Base-by-base conservation (phyloP, 768 basidiomycete genomes). In the Tylopilus rubrobrunneus region DNA sequence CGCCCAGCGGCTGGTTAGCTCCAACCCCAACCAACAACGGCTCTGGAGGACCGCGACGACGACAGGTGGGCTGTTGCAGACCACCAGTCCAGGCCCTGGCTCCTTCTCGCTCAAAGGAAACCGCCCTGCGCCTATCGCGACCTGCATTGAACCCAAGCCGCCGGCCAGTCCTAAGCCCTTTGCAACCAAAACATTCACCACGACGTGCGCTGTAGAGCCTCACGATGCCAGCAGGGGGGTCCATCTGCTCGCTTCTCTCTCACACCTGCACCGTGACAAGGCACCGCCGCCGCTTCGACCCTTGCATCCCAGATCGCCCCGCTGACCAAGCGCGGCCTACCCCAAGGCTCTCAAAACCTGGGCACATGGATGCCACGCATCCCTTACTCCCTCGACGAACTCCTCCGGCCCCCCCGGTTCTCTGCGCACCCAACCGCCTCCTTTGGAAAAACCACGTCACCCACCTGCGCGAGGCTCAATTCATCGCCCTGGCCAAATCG, bases 301-400 rank as follows among this genome's bases (percentile, higher is more conserved):
- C 19, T 7, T 12, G n/a, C 31, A 10, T 49, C n/a, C 45, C 49
- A 89, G 88, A 75, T 89, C 52, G 75, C 87, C 39, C 59, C 72
- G 1, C 60, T 85, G 34, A 64, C 86, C 19, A 78, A 76, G 25
- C 71, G 76, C 45, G 69, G 69, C 39, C 64, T 68, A 44, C 76
- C 80, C 39, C 55, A 61, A 2, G 61, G 70, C 14, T 67, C 75
- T 25, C 68, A 66, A 15, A 63, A 74, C n/a, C 69, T 86, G 51
- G 78, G 79, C 44, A 76, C 86, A 51, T 85, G 82, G 77, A 86
- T 90, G 82, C 87, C 88, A 3, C 86, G 78, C 57, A 70, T 89
- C 1, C 79, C 68, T 72, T 61, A 80, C 76, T 41, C 78, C 23
- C 59, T 87, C 44, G 59, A 74, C 23, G 66, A 76, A 44, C 67